Evolutionary conservation across 352 stramenopile genomes (phyloP).

Genomic region (Phytophthora hybrid): DNA sequence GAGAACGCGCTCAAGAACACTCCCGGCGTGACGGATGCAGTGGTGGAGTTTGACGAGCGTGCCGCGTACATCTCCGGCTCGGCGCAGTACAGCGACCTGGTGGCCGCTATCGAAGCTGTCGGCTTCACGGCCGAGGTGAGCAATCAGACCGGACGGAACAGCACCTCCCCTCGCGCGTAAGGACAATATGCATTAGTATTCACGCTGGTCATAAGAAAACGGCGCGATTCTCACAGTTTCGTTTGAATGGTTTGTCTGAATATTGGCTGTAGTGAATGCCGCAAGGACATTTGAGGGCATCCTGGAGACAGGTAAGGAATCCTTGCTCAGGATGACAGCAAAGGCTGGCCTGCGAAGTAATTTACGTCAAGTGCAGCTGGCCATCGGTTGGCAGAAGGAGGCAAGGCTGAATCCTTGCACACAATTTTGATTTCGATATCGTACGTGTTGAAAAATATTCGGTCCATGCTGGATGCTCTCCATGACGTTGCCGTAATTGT

Average conservation of each 20-base stretch:
- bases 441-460: constrained; percentile 25
- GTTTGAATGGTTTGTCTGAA: constrained; percentile 29
- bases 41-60: constrained; percentile 81
- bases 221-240: constrained; percentile 36
- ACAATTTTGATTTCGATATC: constrained; percentile 25
- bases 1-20: constrained; percentile 74
- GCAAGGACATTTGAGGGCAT: constrained; percentile 45
- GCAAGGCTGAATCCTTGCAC: neutral
- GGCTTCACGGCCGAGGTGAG: constrained; percentile 73
- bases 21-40: constrained; percentile 74
- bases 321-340: neutral
- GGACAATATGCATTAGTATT: constrained; percentile 32
- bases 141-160: constrained; percentile 29
- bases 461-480: constrained; percentile 5
- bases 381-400: constrained; percentile 1
- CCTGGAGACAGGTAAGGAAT: constrained; percentile 5
- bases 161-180: constrained; percentile 65
- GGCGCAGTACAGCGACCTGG: constrained; percentile 58
- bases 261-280: constrained; percentile 46
- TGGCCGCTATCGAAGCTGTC: constrained; percentile 69
- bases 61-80: constrained; percentile 78
- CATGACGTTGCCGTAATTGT: constrained; percentile 24
- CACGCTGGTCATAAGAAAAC: constrained; percentile 41
- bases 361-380: constrained; percentile 27
- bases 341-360: constrained; percentile 13